phyloP scores from a whole-genome alignment of 805 yeast genomes.

The Candida coquimbonensis region DNA sequence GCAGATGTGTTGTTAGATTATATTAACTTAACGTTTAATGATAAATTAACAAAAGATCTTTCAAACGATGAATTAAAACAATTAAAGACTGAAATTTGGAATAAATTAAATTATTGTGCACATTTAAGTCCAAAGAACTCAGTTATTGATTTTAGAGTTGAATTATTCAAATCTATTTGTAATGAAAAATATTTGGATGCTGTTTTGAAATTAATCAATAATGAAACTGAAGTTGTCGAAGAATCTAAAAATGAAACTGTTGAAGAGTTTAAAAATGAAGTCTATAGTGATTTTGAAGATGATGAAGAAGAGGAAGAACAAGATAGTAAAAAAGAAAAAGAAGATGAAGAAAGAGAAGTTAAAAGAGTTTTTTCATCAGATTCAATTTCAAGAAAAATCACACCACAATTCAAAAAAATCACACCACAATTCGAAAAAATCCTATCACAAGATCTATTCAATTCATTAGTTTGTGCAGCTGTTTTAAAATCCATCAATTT shows the following conservation, averaged over 20 bases:
- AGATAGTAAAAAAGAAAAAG: not conserved
- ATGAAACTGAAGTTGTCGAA: conserved; percentile 4
- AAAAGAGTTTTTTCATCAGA: too few species aligned
- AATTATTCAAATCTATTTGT: conserved; percentile 23
- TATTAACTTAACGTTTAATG: conserved; percentile 20
- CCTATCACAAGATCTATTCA: conserved; percentile 19
- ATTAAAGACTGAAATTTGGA: conserved; percentile 21
- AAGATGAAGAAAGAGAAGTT: too few species aligned
- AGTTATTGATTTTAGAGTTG: conserved; percentile 22
- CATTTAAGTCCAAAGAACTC: conserved; percentile 21
- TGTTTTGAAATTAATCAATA: conserved; percentile 13
- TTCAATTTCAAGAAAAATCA: conserved; percentile 4
- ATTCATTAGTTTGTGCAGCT: conserved; percentile 19
- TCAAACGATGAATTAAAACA: conserved; percentile 20
- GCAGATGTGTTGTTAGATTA: conserved; percentile 21
- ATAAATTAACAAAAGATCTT: conserved; percentile 7
- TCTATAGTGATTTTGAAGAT: conserved; percentile 4
- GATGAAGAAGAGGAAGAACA: not conserved
- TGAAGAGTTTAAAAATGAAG: conserved; percentile 4
- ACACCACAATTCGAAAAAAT: conserved; percentile 17
- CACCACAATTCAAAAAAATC: conserved; percentile 14
- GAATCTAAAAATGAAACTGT: conserved; percentile 4
- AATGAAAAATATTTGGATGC: conserved; percentile 22
- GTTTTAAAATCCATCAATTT: conserved; percentile 17
- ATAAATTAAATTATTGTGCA: conserved; percentile 18